Base-by-base conservation (phyloP, 148 eudicot genomes). In the Spergularia bocconei region DNA sequence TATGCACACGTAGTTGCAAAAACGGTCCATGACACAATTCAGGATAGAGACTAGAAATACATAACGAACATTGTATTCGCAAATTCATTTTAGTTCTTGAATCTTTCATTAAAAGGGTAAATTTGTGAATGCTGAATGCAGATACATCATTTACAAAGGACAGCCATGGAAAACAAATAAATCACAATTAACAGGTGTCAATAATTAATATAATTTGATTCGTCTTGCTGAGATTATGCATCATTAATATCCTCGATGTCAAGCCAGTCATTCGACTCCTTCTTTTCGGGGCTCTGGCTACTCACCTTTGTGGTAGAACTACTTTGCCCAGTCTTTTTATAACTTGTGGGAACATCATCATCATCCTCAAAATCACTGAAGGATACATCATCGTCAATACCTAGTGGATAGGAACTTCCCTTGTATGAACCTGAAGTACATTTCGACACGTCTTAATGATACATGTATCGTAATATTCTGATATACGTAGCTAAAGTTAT, bases 341-440 rank as follows among this genome's bases (percentile, higher is more conserved):
- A 86, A 75, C 77, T 87, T 38, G 87, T 58, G 2, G 91, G 83
- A 21, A 76, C 87, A 69, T 80, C 97, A 65, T 96, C 98, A 57
- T 96, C 92, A 14, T 90, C 98, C 78, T 96, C 99, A 63, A 96
- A 93, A 84, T 96, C 99, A 72, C 99, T 96, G 70, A 96, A 92
- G 11, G 98, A 90, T 33, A 96, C 77, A 75, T 80, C 98, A 77
- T 91, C 97, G 36, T 87, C 97, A n/a, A 85, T 87, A 70, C 82
- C 89, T 6, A 88, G 29, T 41, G 87, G 86, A 52, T 89, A 79
- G 9, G 86, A 72, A 4, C 80, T 81, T 61, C 83, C 83, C 8
- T 80, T 80, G 29, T 81, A 68, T 50, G 84, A 81, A 70, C 70
- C 80, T 58, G 77, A n/a, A n/a, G n/a, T n/a, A n/a, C n/a, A n/a